phyloP scores from a whole-genome alignment of 2,329 filamentous ascomycete species.

The Fusarium concolor region DNA sequence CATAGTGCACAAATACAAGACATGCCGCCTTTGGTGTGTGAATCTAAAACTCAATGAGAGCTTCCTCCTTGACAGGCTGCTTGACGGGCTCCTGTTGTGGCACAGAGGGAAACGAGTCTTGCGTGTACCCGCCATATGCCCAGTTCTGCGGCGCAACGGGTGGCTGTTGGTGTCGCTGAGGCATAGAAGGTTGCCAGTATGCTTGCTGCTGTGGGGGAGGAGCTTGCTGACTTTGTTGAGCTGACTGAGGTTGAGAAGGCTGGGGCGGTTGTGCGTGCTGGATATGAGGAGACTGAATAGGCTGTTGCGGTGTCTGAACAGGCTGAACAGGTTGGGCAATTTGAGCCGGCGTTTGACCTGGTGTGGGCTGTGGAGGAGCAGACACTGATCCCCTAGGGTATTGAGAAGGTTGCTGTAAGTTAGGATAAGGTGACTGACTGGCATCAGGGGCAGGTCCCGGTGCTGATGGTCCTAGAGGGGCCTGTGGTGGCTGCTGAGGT shows the following conservation, averaged over 20 bases:
- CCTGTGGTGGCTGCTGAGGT: slow-evolving; percentile 49
- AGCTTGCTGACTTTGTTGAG: slow-evolving; percentile 43
- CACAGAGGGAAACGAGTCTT: slow-evolving; percentile 73
- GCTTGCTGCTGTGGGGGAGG: slow-evolving; percentile 50
- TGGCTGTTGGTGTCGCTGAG: slow-evolving; percentile 47
- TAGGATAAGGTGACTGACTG: slow-evolving; percentile 64
- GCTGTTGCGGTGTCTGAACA: slow-evolving; percentile 50
- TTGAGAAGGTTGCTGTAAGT: slow-evolving; percentile 60
- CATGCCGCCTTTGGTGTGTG: neutral
- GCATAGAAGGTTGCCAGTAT: slow-evolving; percentile 53
- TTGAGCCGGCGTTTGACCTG: slow-evolving; percentile 44
- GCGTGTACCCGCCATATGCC: slow-evolving; percentile 63
- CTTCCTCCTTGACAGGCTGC: slow-evolving; percentile 75
- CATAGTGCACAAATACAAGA: neutral
- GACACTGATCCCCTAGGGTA: slow-evolving; percentile 59
- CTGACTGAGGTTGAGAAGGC: slow-evolving; percentile 47
- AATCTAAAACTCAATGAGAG: slow-evolving; percentile 78
- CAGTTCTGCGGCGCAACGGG: slow-evolving; percentile 55
- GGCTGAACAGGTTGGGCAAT: slow-evolving; percentile 6
- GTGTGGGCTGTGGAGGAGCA: slow-evolving; percentile 49
- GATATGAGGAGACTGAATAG: slow-evolving; percentile 18
- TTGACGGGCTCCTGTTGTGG: slow-evolving; percentile 59
- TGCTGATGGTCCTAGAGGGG: slow-evolving; percentile 54
- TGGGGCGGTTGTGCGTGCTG: slow-evolving; percentile 50
- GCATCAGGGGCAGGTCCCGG: slow-evolving; percentile 56